Evolutionary conservation across 2,329 filamentous ascomycete species (phyloP).

Genomic region (Cyphellophora europaea): DNA sequence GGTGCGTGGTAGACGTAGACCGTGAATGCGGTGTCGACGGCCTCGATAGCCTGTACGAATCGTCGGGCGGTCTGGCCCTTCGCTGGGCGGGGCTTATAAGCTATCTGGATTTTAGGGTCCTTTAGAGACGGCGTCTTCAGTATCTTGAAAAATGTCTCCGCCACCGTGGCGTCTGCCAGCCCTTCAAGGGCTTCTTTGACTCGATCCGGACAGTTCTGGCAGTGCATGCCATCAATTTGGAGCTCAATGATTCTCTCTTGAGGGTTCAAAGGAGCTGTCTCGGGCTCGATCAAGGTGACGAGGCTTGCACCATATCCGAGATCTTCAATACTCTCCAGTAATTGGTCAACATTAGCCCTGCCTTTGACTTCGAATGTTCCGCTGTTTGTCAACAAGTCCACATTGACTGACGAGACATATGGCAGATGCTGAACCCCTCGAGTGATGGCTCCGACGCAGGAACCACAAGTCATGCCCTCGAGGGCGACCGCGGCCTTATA

Average conservation of each 20-base stretch:
- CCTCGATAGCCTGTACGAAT: slow-evolving; percentile 59
- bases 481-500: slow-evolving; percentile 40
- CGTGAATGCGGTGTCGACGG: slow-evolving; percentile 55
- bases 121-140: slow-evolving; percentile 47
- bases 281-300: slow-evolving; percentile 35
- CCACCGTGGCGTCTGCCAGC: slow-evolving; percentile 29
- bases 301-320: slow-evolving; percentile 53
- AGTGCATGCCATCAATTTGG: slow-evolving; percentile 63
- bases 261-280: slow-evolving; percentile 15
- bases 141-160: slow-evolving; percentile 28
- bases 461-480: slow-evolving; percentile 49
- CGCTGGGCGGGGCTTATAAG: slow-evolving; percentile 60
- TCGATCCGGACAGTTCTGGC: slow-evolving; percentile 56
- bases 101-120: slow-evolving; percentile 59
- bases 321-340: slow-evolving; percentile 44
- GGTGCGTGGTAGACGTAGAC: slow-evolving; percentile 69
- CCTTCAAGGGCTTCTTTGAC: slow-evolving; percentile 24
- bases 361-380: slow-evolving; percentile 39
- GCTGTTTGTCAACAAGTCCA: slow-evolving; percentile 44
- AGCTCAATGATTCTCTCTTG: slow-evolving; percentile 51
- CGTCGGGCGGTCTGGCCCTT: slow-evolving; percentile 61
- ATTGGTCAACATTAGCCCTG: slow-evolving; percentile 33
- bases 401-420: slow-evolving; percentile 38
- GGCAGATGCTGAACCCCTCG: slow-evolving; percentile 34
- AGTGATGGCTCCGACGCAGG: slow-evolving; percentile 43